A percentile compares a stretch with the other conserved stretches of the same genome.
Evolutionary conservation across 805 yeast genomes (phyloP).

Genomic region (Candida montana): DNA sequence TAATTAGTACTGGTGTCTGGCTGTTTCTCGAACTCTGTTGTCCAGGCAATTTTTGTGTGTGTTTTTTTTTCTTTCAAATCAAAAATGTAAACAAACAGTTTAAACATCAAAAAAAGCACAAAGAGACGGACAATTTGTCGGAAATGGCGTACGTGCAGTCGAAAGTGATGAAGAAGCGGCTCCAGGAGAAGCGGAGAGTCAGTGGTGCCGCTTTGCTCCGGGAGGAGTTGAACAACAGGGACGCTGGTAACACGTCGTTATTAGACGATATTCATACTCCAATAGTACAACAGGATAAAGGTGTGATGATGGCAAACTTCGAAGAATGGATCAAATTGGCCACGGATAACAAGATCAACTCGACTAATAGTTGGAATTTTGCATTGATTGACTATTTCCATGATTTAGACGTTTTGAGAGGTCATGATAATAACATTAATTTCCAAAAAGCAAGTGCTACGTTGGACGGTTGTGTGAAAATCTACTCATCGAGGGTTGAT

Average conservation of each 20-base stretch:
- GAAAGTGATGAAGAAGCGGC: constrained; percentile 24
- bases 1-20: neutral
- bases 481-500: constrained; percentile 88
- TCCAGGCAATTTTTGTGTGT: no score
- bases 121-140: no score
- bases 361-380: constrained; percentile 83
- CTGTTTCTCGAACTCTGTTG: no score
- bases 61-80: neutral
- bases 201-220: constrained; percentile 29
- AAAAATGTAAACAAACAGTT: neutral
- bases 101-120: no score
- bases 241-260: constrained; percentile 12
- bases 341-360: constrained; percentile 55
- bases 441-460: constrained; percentile 90
- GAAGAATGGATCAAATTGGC: constrained; percentile 28
- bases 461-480: constrained; percentile 89
- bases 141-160: constrained; percentile 25
- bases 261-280: constrained; percentile 19
- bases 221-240: constrained; percentile 23
- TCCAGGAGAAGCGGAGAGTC: constrained; percentile 26
- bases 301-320: constrained; percentile 38
- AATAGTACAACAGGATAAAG: constrained; percentile 26
- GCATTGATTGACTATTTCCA: constrained; percentile 90
- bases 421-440: constrained; percentile 71
- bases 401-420: constrained; percentile 68